phyloP scores from a whole-genome alignment of 2,329 filamentous ascomycete species.

The Pseudofabraea citricarpa region DNA sequence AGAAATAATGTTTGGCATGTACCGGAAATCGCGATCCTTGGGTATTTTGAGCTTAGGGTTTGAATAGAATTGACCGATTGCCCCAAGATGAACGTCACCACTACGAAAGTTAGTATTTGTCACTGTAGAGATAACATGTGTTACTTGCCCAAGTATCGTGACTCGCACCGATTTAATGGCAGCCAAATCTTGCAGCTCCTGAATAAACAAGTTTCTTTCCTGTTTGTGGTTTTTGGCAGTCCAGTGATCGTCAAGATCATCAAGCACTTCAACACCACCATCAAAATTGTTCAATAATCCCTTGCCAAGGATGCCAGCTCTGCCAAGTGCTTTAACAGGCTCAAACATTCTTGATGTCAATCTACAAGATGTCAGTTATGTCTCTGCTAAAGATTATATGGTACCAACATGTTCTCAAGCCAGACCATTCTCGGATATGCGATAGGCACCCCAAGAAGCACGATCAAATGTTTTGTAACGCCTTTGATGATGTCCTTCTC shows the following conservation, averaged over 20 bases:
- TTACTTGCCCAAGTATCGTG: conserved; percentile 69
- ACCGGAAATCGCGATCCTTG: conserved; percentile 89
- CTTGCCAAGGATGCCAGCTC: conserved; percentile 72
- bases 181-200: conserved; percentile 88
- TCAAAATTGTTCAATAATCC: conserved; percentile 83
- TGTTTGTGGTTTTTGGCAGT: conserved; percentile 91
- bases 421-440: conserved; percentile 75
- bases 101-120: conserved; percentile 40
- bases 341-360: conserved; percentile 83
- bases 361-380: conserved; percentile 38
- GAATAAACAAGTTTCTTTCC: conserved; percentile 80
- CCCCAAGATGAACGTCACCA: conserved; percentile 90
- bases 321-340: conserved; percentile 82
- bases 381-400: neutral
- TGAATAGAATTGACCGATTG: conserved; percentile 91
- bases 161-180: conserved; percentile 88
- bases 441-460: conserved; percentile 79
- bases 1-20: conserved; percentile 94
- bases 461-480: conserved; percentile 83
- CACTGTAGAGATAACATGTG: neutral
- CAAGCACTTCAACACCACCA: conserved; percentile 84
- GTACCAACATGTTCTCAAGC: conserved; percentile 63
- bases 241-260: conserved; percentile 96
- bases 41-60: conserved; percentile 75
- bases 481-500: conserved; percentile 78